Percentiles rank a stretch among this genome's conserved stretches.
Conservation (phyloP, 140 eudicot species). For the Ambrosia hybrid region DNA sequence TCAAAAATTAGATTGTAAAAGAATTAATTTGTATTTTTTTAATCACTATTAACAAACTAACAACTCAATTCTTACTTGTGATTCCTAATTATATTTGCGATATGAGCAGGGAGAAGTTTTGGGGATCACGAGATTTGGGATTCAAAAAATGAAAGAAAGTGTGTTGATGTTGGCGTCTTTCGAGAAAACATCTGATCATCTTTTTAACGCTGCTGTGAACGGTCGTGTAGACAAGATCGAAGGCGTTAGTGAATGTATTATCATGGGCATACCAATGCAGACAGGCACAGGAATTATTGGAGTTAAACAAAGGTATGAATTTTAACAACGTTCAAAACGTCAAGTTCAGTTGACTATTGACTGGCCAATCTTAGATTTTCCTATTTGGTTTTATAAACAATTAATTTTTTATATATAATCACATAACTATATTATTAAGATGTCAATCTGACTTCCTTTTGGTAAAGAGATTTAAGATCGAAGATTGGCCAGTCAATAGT, state of each 20-base stretch:
- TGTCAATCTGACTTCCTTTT: no score
- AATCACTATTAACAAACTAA: no score
- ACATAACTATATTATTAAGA: neutral
- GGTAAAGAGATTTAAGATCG: no score
- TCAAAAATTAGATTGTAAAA: no score
- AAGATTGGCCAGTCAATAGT: no score
- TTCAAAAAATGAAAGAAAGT: conserved; percentile 92
- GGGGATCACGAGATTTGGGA: conserved; percentile 84
- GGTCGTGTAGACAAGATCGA: conserved; percentile 92
- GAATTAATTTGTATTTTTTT: no score
- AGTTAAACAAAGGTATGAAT: conserved; percentile 66
- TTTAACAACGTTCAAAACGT: neutral
- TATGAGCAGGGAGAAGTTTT: conserved; percentile 74
- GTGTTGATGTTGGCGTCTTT: conserved; percentile 92
- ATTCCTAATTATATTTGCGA: no score
- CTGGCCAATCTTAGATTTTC: no score
- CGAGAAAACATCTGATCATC: conserved; percentile 92
- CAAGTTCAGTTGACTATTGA: no score
- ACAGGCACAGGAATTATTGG: conserved; percentile 88
- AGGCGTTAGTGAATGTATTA: conserved; percentile 95
- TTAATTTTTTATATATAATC: neutral
- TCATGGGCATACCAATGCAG: conserved; percentile 91
- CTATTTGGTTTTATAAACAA: neutral
- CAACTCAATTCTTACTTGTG: no score
- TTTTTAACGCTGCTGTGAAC: conserved; percentile 79